Evolutionary conservation across 2,329 filamentous ascomycete genomes (phyloP).

Genomic region (Torrubiella hemipterigena): DNA sequence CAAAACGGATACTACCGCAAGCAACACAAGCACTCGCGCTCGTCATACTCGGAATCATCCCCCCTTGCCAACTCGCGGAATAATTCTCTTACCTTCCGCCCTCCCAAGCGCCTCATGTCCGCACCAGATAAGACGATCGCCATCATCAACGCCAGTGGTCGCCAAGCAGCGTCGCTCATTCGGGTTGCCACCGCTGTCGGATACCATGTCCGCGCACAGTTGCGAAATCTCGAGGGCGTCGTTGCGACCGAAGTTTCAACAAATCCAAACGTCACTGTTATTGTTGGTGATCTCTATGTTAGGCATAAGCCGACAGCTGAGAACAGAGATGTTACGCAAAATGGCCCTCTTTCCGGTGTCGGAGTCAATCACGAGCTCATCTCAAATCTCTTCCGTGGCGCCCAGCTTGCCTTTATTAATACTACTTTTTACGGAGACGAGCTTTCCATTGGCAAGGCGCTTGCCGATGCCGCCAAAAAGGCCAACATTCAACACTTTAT

Average conservation of each 20-base stretch:
- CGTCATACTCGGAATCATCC: constrained; percentile 49
- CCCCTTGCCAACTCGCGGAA: constrained; percentile 42
- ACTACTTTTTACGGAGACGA: constrained; percentile 97
- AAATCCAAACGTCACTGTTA: constrained; percentile 62
- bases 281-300: constrained; percentile 53
- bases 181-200: constrained; percentile 88
- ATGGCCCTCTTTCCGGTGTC: constrained; percentile 48
- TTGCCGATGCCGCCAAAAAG: constrained; percentile 80
- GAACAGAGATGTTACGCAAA: constrained; percentile 54
- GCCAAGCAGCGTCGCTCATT: constrained; percentile 90
- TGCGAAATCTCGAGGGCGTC: constrained; percentile 75
- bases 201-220: constrained; percentile 84
- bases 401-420: constrained; percentile 91
- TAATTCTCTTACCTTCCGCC: constrained; percentile 49
- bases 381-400: constrained; percentile 66
- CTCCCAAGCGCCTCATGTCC: constrained; percentile 46
- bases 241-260: constrained; percentile 76
- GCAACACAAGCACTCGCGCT: constrained; percentile 49
- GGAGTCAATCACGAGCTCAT: constrained; percentile 65
- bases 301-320: constrained; percentile 36
- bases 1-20: constrained; percentile 22
- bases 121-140: constrained; percentile 69
- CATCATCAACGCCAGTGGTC: constrained; percentile 89
- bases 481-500: constrained; percentile 82
- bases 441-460: constrained; percentile 72